phyloP scores from a whole-genome alignment of 2,329 filamentous ascomycete species.

The Pseudocercospora crystallina region DNA sequence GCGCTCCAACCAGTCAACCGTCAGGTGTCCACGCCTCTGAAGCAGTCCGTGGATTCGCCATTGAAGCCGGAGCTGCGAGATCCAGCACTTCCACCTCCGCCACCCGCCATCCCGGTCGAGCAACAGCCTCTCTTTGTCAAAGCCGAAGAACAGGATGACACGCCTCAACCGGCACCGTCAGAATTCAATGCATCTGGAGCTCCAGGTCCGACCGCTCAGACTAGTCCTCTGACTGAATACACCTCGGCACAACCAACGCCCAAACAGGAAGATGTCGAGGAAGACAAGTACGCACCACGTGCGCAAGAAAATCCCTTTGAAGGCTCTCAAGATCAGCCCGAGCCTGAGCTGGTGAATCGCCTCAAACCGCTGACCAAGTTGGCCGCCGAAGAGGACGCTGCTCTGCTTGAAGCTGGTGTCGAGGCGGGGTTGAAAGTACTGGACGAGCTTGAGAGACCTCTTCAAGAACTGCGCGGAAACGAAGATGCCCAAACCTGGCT shows the following conservation, averaged over 20 bases:
- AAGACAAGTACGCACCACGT: conserved; percentile 15
- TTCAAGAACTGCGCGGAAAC: conserved; percentile 29
- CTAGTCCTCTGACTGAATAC: too few relatives aligned
- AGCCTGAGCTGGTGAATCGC: conserved; percentile 4
- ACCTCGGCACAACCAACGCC: background rate
- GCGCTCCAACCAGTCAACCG: conserved; percentile 22
- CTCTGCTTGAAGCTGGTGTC: conserved; percentile 43
- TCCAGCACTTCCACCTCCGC: background rate
- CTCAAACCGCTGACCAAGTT: conserved; percentile 34
- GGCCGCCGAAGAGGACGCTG: conserved; percentile 32
- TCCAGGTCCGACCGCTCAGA: too few relatives aligned
- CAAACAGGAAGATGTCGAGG: conserved; percentile 1
- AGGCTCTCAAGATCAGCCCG: conserved; percentile 9
- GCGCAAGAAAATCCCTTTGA: conserved; percentile 18
- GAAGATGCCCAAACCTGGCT: conserved; percentile 43
- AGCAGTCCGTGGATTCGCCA: background rate
- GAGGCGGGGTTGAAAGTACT: conserved; percentile 40
- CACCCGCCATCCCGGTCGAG: too few relatives aligned
- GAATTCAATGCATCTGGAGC: too few relatives aligned
- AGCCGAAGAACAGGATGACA: too few relatives aligned
- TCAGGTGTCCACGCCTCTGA: conserved; percentile 4
- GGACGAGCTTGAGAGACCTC: conserved; percentile 33
- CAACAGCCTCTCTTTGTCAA: too few relatives aligned
- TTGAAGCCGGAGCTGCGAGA: background rate
- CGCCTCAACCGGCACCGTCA: too few relatives aligned